Percentiles rank a stretch among this genome's conserved stretches.
These are phyloP conservation scores for Pestalotiopsis sp. DNA, from an alignment of 2,329 filamentous ascomycete genomes.

Conservation along the genomic window DNA sequence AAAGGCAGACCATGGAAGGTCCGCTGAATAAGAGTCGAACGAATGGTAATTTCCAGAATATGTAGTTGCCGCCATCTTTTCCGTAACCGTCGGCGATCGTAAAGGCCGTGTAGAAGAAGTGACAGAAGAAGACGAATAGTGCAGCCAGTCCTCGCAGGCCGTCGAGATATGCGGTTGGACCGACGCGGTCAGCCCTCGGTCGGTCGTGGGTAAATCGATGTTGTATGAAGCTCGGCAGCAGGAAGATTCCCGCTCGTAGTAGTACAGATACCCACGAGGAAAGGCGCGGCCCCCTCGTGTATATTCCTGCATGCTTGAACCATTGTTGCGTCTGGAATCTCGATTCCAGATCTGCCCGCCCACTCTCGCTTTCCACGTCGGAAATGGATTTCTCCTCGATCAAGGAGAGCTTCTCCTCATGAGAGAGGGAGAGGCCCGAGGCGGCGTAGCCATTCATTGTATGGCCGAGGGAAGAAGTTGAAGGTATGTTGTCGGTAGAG, in stretches of 20 bases:
- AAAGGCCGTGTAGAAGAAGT: conserved; percentile 57
- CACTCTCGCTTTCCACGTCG: conserved; percentile 46
- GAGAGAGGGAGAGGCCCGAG: conserved; percentile 35
- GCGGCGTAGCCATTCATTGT: conserved; percentile 43
- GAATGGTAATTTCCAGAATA: conserved; percentile 55
- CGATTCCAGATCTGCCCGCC: conserved; percentile 40
- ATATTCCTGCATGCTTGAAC: conserved; percentile 32
- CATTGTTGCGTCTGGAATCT: conserved; percentile 34
- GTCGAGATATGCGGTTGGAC: conserved; percentile 60
- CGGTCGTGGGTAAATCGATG: conserved; percentile 43
- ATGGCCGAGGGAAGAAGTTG: conserved; percentile 19
- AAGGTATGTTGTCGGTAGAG: conserved; percentile 1
- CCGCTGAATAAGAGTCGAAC: conserved; percentile 57
- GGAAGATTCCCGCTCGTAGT: conserved; percentile 43
- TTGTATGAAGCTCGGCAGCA: conserved; percentile 57
- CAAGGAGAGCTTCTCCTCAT: conserved; percentile 48
- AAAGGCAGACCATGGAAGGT: conserved; percentile 60
- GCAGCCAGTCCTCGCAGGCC: conserved; percentile 60
- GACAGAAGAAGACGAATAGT: conserved; percentile 59
- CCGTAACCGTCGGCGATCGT: conserved; percentile 54
- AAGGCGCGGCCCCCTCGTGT: conserved; percentile 29
- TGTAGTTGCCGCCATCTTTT: conserved; percentile 43
- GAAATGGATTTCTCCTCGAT: conserved; percentile 46
- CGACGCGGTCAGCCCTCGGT: conserved; percentile 42
- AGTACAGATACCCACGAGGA: conserved; percentile 40